Base-by-base conservation (phyloP, 257 asterid genomes). In the Solanum stenotomum region DNA sequence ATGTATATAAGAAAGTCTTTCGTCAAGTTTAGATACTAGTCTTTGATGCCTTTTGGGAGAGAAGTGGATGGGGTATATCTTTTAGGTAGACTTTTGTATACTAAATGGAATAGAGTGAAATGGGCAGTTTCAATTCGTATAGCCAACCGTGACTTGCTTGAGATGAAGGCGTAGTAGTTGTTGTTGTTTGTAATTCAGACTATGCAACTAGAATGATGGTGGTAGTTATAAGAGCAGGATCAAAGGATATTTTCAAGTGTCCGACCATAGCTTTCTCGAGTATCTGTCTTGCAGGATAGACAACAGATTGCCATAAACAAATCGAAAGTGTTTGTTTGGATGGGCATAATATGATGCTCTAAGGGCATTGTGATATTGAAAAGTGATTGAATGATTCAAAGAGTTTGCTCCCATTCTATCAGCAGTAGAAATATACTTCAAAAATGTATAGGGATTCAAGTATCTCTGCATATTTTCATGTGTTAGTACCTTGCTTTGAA, bases 1-100 rank as follows among this genome's bases (percentile, higher is more conserved):
- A 87, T 92, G 91, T 89, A 87, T 81, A 46, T 81, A 81, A 27
- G 29, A 27, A 46, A 46, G 27, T 16, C 68, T 15, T 81, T 27
- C 11, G 27, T 46, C 5, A 27, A 81, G 85, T 79, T 4, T 79
- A 79, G 40, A 46, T 9, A 81, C 85, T 44, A 46, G 42, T 81
- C 42, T 46, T 81, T 0, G 68, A 46, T 49, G 23, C 85, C 40
- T 23, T 27, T 81, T 27, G 27, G 40, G 10, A 44, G 1, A 79
- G 40, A 5, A 46, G 40, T 23, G 8, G 67, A 44, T 44, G 25
- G 85, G 59, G 85, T 11, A 10, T 27, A 4, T 42, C 35, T 25
- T n/a, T 78, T 14, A 78, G 84, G 63, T 78, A 42, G 8, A 25
- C n/a, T 38, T 77, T 11, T 77, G 1, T 77, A 38, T 77, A 11